phyloP scores from a whole-genome alignment of 2,329 filamentous ascomycete genomes.

The Byssothecium circinans region DNA sequence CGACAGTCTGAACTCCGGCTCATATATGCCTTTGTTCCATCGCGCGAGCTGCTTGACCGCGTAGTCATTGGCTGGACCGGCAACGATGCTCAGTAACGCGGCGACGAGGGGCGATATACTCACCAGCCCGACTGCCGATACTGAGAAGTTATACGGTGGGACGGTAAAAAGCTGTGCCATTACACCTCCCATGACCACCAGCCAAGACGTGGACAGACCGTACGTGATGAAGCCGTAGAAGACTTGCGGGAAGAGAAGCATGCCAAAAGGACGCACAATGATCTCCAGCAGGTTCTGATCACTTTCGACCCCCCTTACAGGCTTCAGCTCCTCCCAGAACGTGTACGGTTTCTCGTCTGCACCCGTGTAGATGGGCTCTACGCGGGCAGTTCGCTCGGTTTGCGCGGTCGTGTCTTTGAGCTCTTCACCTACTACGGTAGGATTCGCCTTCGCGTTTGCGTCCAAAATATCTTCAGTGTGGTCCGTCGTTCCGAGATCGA shows the following conservation, averaged over 20 bases:
- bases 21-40: constrained; percentile 77
- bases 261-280: constrained; percentile 32
- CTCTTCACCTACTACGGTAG: constrained; percentile 10
- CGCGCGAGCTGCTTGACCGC: constrained; percentile 70
- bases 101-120: constrained; percentile 68
- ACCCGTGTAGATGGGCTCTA: constrained; percentile 20
- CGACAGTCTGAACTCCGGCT: constrained; percentile 84
- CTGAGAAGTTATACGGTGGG: constrained; percentile 32
- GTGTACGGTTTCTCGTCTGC: constrained; percentile 26
- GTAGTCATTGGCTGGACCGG: constrained; percentile 72
- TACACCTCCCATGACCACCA: constrained; percentile 28
- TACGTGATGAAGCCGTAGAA: constrained; percentile 31
- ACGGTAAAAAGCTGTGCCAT: constrained; percentile 32
- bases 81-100: constrained; percentile 73
- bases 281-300: constrained; percentile 27
- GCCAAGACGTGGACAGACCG: constrained; percentile 25
- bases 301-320: constrained; percentile 20
- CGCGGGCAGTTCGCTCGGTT: constrained; percentile 9
- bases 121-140: constrained; percentile 28
- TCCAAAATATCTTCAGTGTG: constrained; percentile 24
- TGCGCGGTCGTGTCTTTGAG: constrained; percentile 11
- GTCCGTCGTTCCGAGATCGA: constrained; percentile 55
- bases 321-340: constrained; percentile 21
- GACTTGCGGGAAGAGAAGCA: constrained; percentile 35
- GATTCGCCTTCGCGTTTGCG: constrained; percentile 2